A percentile compares a stretch with the other conserved stretches of the same genome.
Evolutionary conservation across 768 basidiomycete genomes (phyloP).

Genomic region (Candolleomyces aberdarensis): DNA sequence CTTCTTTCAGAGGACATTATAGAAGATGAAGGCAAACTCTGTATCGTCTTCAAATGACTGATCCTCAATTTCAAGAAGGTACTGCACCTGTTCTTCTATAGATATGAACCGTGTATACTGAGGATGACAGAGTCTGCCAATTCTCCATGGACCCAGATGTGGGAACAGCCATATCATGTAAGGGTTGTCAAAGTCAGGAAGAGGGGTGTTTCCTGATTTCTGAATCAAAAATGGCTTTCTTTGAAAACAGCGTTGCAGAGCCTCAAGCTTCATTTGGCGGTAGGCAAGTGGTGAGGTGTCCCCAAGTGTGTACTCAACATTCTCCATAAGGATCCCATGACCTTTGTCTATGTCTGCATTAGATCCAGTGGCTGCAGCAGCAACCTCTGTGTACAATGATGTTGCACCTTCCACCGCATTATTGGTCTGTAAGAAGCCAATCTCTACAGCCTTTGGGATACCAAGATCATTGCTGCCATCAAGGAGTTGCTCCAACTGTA

Average conservation of each 20-base stretch:
- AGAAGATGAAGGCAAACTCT: constrained; percentile 6
- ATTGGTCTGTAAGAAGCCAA: no score
- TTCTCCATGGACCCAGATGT: constrained; percentile 7
- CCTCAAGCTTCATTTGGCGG: constrained; percentile 9
- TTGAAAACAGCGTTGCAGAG: constrained; percentile 6
- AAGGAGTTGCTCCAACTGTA: constrained; percentile 4
- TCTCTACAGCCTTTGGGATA: no score
- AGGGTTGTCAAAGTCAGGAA: constrained; percentile 12
- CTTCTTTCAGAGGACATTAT: constrained; percentile 7
- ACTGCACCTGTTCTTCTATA: background rate
- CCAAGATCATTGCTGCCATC: background rate
- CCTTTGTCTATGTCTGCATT: no score
- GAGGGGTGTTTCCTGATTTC: background rate
- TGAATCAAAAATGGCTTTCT: constrained; percentile 6
- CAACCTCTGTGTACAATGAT: no score
- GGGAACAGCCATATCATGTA: constrained; percentile 13
- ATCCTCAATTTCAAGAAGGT: background rate
- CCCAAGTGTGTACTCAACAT: constrained; percentile 15
- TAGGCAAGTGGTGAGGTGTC: constrained; percentile 11
- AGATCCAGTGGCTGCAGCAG: no score
- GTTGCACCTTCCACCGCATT: no score
- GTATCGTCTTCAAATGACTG: background rate
- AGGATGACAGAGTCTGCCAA: background rate
- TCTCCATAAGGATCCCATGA: constrained; percentile 13
- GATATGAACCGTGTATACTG: background rate